phyloP scores from a whole-genome alignment of 495 filamentous ascomycete species.

The Lepidopterella palustris region DNA sequence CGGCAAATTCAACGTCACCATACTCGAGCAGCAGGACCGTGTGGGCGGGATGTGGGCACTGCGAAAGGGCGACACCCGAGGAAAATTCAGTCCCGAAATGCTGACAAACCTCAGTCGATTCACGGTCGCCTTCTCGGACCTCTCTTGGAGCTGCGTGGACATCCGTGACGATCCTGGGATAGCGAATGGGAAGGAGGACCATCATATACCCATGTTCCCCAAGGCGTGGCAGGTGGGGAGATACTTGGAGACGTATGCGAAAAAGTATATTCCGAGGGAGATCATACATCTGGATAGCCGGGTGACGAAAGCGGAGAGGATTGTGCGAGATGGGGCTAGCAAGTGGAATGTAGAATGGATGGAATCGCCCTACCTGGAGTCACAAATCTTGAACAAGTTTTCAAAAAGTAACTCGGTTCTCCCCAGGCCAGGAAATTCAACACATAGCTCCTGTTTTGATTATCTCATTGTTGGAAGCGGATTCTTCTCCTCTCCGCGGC shows the following conservation, averaged over 20 bases:
- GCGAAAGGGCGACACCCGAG: conserved; percentile 36
- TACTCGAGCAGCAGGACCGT: conserved; percentile 60
- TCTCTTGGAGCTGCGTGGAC: conserved; percentile 56
- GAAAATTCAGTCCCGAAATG: conserved; percentile 55
- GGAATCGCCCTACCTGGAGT: not conserved
- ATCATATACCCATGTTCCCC: conserved; percentile 56
- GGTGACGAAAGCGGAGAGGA: conserved; percentile 46
- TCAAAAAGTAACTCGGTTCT: not conserved
- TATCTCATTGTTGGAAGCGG: conserved; percentile 68
- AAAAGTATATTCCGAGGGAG: conserved; percentile 48
- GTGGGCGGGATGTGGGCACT: conserved; percentile 76
- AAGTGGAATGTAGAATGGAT: conserved; percentile 53
- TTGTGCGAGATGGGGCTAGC: conserved; percentile 19
- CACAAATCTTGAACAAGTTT: not conserved
- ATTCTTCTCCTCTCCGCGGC: conserved; percentile 60
- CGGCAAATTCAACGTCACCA: conserved; percentile 55
- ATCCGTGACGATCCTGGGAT: conserved; percentile 2
- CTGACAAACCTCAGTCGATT: conserved; percentile 72
- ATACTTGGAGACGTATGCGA: conserved; percentile 60
- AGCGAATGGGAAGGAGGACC: conserved; percentile 11
- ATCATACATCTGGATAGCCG: conserved; percentile 47
- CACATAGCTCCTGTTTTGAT: conserved; percentile 48
- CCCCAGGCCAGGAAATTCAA: conserved; percentile 5
- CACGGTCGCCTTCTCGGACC: conserved; percentile 72
- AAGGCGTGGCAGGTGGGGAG: conserved; percentile 67